phyloP scores from a whole-genome alignment of 805 yeast species.

The Tetrapisispora pingtungensis region DNA sequence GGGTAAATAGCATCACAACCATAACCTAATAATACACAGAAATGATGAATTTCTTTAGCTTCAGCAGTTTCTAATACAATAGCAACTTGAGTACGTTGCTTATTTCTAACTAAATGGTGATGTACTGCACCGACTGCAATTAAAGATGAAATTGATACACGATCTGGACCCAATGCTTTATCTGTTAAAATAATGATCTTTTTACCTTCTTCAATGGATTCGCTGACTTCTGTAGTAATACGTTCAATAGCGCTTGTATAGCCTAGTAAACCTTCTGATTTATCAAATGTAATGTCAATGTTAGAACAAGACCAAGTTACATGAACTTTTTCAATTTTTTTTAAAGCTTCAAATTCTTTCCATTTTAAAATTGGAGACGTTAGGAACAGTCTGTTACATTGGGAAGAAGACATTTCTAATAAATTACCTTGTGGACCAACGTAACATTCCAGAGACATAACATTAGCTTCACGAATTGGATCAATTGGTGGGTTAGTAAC shows the following conservation, averaged over 20 bases:
- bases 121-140: constrained; percentile 96
- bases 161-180: constrained; percentile 44
- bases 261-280: constrained; percentile 75
- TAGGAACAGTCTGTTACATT: constrained; percentile 80
- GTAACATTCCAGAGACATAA: constrained; percentile 94
- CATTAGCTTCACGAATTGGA: constrained; percentile 92
- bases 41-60: constrained; percentile 95
- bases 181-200: constrained; percentile 75
- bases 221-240: constrained; percentile 77
- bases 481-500: constrained; percentile 98
- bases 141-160: constrained; percentile 76
- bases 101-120: constrained; percentile 90
- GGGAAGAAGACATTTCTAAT: constrained; percentile 83
- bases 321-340: constrained; percentile 59
- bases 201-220: constrained; percentile 66
- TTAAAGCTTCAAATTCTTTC: constrained; percentile 64
- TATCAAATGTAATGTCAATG: constrained; percentile 83
- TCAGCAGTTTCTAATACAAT: constrained; percentile 88
- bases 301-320: constrained; percentile 78
- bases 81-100: constrained; percentile 93
- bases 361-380: constrained; percentile 73
- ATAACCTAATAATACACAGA: constrained; percentile 88
- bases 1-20: constrained; percentile 97
- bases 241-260: constrained; percentile 77
- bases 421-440: constrained; percentile 95